Base-by-base conservation (phyloP, 306 rosid genomes). In the Nissolia schottii region DNA sequence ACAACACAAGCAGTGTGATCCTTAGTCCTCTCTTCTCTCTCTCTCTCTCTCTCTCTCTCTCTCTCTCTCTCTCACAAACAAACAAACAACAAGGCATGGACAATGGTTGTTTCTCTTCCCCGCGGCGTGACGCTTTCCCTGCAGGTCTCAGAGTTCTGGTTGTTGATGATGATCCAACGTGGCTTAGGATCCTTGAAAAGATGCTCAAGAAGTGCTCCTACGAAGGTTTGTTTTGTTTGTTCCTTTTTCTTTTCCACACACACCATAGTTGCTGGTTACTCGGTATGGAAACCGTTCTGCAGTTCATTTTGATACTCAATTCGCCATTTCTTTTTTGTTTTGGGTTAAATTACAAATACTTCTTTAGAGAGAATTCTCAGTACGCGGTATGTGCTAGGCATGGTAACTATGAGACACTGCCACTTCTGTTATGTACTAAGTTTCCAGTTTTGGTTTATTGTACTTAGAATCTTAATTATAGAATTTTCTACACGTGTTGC, bases 141-240 rank as follows among this genome's bases (percentile, higher is more conserved):
- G 88, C 88, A 22, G 98, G 98, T 32, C 86, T 94, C 25, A 78
- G 98, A 38, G 97, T 94, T 68, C 96, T 94, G 0, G 97, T 94
- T 10, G 98, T 94, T 7, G 98, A 94, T 46, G 98, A 94, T 71
- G 98, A 94, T 61, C 97, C 95, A 6, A 94, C 98, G 15, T 94
- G 98, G 98, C 87, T 94, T 8, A 94, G 78, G 85, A 91, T 94
- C 83, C 87, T 94, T 62, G 98, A 94, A 62, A 94, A 94, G 95
- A 94, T 94, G 98, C 96, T 94, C 35, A 94, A 89, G 75, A 94
- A 89, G 79, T 94, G 98, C 67, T 83, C 88, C 25, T 91, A 91
- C 34, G 98, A 94, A 70, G 98, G 98, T 76, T 65, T 24, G 94
- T 63, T 49, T n/a, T 43, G 2, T n/a, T 68, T 24, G 31, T 66